Evolutionary conservation across 495 filamentous ascomycete species (phyloP), one percentile per base, ranked within the genome.

Genomic region (Amniculicola lignicola): DNA sequence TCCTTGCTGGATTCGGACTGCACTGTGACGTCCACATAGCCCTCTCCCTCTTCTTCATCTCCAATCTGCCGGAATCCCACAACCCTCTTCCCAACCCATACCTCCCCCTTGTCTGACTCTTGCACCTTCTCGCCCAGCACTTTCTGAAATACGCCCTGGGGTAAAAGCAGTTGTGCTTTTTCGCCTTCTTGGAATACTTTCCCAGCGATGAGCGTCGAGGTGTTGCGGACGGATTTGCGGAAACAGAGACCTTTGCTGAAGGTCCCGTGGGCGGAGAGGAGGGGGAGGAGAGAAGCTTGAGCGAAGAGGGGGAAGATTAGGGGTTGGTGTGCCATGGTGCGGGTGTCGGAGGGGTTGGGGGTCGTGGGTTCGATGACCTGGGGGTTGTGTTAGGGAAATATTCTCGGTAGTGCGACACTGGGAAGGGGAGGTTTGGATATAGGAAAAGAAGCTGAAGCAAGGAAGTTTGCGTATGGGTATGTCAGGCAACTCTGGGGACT

Each of bases 301-400:
- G n/a, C 37, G 48, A 51, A 59, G 23, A 41, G 37, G 6, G 55
- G 55, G 39, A 59, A 52, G 23, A 59, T 45, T 46, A 28, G n/a
- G 23, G 55, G 46, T 40, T 51, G 37, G 48, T 59, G 47, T 9
- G 55, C 38, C 55, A 59, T 59, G 9, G 55, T 48, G 36, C 40
- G 19, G 3, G 38, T 51, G 22, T 35, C 29, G 4, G 16, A 15
- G 12, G 33, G 23, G 12, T 43, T 16, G 27, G 46, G 37, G 28
- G 27, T 6, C 1, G 7, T 4, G 19, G 39, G 36, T 14, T 59
- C 55, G 27, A 59, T 15, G 41, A 55, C 27, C 27, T 50, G 16
- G 31, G 9, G 2, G 31, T 15, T 1, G 29, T 47, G 21, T 27
- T 47, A 41, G 38, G 38, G n/a, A n/a, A n/a, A n/a, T n/a, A n/a